Evolutionary conservation across 768 basidiomycete genomes (phyloP), one percentile per base, ranked within the genome.

Genomic region (Tubosaeta brunneosetosa): DNA sequence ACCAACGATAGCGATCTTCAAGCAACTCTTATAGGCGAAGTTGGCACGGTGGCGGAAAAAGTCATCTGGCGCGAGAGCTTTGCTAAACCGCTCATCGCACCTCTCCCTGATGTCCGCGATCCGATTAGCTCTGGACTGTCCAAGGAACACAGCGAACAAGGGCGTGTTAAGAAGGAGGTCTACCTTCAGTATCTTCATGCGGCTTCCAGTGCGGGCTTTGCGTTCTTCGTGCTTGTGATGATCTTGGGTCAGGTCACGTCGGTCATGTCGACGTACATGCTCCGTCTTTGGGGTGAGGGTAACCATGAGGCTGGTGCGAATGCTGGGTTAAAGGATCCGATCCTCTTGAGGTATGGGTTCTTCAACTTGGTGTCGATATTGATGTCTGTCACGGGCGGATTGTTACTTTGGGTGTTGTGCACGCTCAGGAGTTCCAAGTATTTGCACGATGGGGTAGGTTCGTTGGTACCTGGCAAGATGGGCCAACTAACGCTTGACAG

Each of bases 201-300:
- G 0, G 88, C 90, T 8, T 93, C 91, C 2, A 83, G 77, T 56
- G 58, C 73, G 1, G 93, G 90, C 1, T 92, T 91, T 63, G 62
- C 63, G 6, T 77, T 88, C 55, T 86, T 88, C 56, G 55, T 93
- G 7, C 45, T 85, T 19, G 72, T 77, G 7, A 81, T 78, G 5
- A 47, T 82, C 1, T 36, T 71, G 22, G 69, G 82, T 50, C 92
- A 94, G 65, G 77, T 73, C 6, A 63, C 78, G 9, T 77, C 79
- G 0, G 81, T 94, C 29, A 50, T 77, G 10, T 79, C 80, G 0
- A 88, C 82, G 26, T 69, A 84, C 31, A 81, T 86, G 42, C 72
- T 95, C n/a, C 80, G 89, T 36, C 73, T 77, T 45, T 95, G 91
- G 92, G 85, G 87, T 8, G 87, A 92, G 63, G 80, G 84, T 54